Conservation (phyloP, 2,329 filamentous ascomycete species). For the Aureobasidium namibiae region DNA sequence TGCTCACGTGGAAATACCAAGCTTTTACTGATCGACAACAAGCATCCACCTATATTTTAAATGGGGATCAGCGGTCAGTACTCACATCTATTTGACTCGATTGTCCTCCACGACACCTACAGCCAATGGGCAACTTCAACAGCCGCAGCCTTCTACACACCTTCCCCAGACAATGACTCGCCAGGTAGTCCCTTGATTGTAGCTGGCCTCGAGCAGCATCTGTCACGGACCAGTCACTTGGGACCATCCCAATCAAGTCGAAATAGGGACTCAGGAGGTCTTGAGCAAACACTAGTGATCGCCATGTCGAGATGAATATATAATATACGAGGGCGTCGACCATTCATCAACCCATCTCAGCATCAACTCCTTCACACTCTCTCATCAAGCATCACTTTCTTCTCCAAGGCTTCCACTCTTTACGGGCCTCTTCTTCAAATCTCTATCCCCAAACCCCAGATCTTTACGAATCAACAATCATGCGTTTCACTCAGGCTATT, state of each 20-base stretch:
- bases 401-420: background rate
- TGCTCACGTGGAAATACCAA: background rate
- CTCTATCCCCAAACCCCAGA: background rate
- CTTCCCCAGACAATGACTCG: background rate
- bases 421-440: background rate
- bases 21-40: background rate
- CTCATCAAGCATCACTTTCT: background rate
- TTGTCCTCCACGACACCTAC: background rate
- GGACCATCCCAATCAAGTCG: background rate
- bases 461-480: background rate
- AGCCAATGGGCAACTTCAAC: background rate
- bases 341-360: background rate
- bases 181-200: background rate
- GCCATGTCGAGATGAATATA: background rate
- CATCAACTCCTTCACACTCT: background rate
- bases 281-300: background rate
- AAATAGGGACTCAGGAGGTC: background rate
- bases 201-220: background rate
- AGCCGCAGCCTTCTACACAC: background rate
- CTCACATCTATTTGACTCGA: background rate
- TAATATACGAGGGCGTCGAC: background rate
- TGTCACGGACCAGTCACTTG: background rate
- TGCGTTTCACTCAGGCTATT: constrained; percentile 7
- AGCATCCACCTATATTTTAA: background rate
- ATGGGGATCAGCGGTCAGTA: background rate